phyloP scores from a whole-genome alignment of 805 yeast genomes.

The Teunomyces panamensis region DNA sequence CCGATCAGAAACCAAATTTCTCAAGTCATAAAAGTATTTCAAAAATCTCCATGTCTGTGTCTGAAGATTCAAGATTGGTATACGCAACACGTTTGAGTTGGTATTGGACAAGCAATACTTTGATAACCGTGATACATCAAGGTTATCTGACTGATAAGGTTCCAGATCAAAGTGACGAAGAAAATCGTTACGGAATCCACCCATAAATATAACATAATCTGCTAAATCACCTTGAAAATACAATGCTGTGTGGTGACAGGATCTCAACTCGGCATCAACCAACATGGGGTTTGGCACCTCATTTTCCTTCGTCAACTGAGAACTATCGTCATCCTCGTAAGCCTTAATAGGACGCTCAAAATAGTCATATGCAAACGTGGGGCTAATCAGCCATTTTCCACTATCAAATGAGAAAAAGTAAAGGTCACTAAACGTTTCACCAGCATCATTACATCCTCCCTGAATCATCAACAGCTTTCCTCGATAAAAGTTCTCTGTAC shows the following conservation, averaged over 20 bases:
- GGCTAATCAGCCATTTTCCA: conserved; percentile 31
- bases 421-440: conserved; percentile 30
- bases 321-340: conserved; percentile 29
- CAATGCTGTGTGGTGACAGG: conserved; percentile 40
- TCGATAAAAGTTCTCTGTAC: background rate
- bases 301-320: conserved; percentile 18
- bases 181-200: conserved; percentile 39
- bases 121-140: conserved; percentile 33
- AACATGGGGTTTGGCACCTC: conserved; percentile 26
- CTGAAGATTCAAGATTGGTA: conserved; percentile 34
- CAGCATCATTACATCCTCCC: conserved; percentile 37
- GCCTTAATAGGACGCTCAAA: conserved; percentile 25
- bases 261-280: conserved; percentile 40
- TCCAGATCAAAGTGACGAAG: conserved; percentile 28
- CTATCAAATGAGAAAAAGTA: conserved; percentile 31
- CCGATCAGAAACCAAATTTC: conserved; percentile 21
- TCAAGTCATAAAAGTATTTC: conserved; percentile 31
- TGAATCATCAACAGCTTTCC: conserved; percentile 34
- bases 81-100: conserved; percentile 28
- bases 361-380: conserved; percentile 36
- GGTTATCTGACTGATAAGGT: conserved; percentile 30
- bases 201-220: conserved; percentile 36
- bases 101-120: conserved; percentile 25
- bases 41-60: conserved; percentile 42
- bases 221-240: conserved; percentile 30